These are phyloP conservation scores for Cladophialophora chaetospira DNA, from an alignment of 2,329 filamentous ascomycete species.

Conservation along the genomic window DNA sequence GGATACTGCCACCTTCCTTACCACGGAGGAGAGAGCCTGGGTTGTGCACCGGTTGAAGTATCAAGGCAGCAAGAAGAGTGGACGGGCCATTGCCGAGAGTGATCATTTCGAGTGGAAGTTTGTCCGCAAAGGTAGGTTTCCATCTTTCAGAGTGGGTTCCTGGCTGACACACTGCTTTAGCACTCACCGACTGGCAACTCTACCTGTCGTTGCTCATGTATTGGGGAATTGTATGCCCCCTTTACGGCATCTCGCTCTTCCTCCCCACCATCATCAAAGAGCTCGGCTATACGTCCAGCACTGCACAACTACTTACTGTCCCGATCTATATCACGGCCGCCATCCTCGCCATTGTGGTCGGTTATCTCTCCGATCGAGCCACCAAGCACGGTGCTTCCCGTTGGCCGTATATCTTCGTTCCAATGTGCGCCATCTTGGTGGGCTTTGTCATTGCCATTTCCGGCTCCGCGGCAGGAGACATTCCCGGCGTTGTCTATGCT, in stretches of 20 bases:
- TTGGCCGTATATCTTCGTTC: conserved; percentile 58
- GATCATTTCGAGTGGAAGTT: conserved; percentile 43
- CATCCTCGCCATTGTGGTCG: conserved; percentile 45
- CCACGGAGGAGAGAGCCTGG: conserved; percentile 42
- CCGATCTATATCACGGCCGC: conserved; percentile 46
- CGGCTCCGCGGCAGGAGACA: conserved; percentile 35
- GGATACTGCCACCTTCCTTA: conserved; percentile 47
- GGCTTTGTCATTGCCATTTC: conserved; percentile 58
- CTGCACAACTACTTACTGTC: conserved; percentile 45
- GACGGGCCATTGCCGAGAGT: conserved; percentile 33
- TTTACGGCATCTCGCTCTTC: conserved; percentile 45
- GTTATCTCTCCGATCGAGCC: conserved; percentile 59
- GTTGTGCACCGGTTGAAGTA: conserved; percentile 43
- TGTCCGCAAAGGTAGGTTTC: conserved; percentile 44
- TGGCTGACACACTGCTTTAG: conserved; percentile 24
- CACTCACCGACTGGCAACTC: conserved; percentile 40
- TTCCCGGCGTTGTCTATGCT: conserved; percentile 50
- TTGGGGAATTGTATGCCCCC: conserved; percentile 46
- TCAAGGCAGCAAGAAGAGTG: conserved; percentile 37
- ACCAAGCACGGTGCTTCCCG: conserved; percentile 44
- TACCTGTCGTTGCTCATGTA: conserved; percentile 38
- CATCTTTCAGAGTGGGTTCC: background rate
- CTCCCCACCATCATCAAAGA: conserved; percentile 46
- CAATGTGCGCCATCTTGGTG: conserved; percentile 56
- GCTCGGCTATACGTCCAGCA: conserved; percentile 43